Base-by-base conservation (phyloP, 257 asterid species). In the Anisodus acutangulus region DNA sequence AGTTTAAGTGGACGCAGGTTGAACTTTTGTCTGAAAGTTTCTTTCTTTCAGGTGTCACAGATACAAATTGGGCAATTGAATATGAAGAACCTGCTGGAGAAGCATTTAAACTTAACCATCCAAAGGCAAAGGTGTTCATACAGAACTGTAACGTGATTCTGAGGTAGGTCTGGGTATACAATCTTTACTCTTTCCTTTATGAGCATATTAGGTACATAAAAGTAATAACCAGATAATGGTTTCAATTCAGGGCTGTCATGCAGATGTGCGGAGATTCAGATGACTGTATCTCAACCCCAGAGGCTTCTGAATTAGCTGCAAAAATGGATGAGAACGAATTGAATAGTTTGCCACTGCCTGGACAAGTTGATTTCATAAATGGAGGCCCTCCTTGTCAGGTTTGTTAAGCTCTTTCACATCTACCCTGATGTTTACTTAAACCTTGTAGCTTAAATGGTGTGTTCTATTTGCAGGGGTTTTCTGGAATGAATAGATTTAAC, bases 361-460 rank as follows among this genome's bases (percentile, higher is more conserved):
- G 99, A 70, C 90, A 96, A 88, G 99, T 96, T 87, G 97, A 96
- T 86, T 96, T 96, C 83, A 96, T 96, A 62, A 96, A 94, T 87
- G 99, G 99, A 22, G 99, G 99, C 68, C 99, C 99, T 83, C 99
- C 99, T 80, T 96, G 98, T 84, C 99, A 94, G 98, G 98, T 94
- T 74, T 55, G 89, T 88, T 58, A 45, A 86, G 72, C 83, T 70
- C n/a, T 71, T 15, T 85, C 41, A 62, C 72, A 66, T 60, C 58
- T 74, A 82, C 54, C 53, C 60, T 57, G 70, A 79, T 64, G 83
- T 82, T 86, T 39, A 88, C 78, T 39, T 31, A 57, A 82, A 83
- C 74, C 37, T 51, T 76, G 81, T 51, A 76, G 60, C 45, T 49
- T 76, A 51, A 49, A 22, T 22, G 62, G 45, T 12, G 81, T n/a